Evolutionary conservation across 2,329 filamentous ascomycete species (phyloP).

Genomic region (Ophiostoma perfectum): DNA sequence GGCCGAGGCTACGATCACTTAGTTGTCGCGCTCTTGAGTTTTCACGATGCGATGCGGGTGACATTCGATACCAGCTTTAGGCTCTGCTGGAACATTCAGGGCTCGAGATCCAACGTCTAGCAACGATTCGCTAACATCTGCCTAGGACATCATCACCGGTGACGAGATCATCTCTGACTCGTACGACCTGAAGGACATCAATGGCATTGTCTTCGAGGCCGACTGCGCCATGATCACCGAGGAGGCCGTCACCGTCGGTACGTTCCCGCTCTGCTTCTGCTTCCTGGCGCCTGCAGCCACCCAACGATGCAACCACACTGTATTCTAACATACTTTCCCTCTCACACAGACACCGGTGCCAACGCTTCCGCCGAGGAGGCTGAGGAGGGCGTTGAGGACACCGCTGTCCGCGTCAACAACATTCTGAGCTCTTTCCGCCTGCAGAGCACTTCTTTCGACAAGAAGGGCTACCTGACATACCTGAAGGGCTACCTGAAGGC

Average conservation of each 20-base stretch:
- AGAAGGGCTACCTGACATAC: conserved; percentile 77
- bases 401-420: conserved; percentile 75
- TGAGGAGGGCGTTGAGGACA: conserved; percentile 69
- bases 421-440: conserved; percentile 90
- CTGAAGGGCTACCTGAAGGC: conserved; percentile 94
- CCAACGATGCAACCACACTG: background rate
- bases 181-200: conserved; percentile 74
- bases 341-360: conserved; percentile 69
- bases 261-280: conserved; percentile 28
- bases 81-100: too few species aligned
- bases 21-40: too few species aligned
- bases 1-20: too few species aligned
- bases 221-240: conserved; percentile 87
- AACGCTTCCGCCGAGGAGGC: conserved; percentile 94
- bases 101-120: too few species aligned
- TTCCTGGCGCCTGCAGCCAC: background rate
- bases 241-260: conserved; percentile 67
- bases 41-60: background rate
- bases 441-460: conserved; percentile 71
- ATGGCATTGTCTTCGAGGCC: conserved; percentile 78
- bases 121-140: background rate
- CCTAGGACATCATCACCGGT: conserved; percentile 76
- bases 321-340: background rate
- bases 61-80: too few species aligned
- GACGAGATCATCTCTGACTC: conserved; percentile 98